Evolutionary conservation across 257 asterid genomes (phyloP), one percentile per base, ranked within the genome.

Genomic region (Solanum boliviense): DNA sequence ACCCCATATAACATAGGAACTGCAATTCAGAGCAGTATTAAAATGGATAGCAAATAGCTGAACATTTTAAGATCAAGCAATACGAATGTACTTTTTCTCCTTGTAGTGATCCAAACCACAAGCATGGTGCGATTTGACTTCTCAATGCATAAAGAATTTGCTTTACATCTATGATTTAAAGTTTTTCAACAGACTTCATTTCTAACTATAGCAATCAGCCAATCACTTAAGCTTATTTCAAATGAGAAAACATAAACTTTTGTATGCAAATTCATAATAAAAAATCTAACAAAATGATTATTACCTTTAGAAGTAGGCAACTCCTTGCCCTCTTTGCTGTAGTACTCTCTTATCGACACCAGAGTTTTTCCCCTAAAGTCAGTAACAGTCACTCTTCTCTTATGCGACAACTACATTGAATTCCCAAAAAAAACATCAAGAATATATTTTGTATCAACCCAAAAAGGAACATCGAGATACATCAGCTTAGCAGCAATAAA

Each of bases 241-340:
- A 72, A 52, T 3, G 58, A 31, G 31, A 39, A 86, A 29, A 29
- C 35, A 29, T 11, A 23, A 11, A 29, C 7, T 70, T 41, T 4
- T 11, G 67, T 65, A 65, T 38, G 35, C 29, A 60, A 32, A 87
- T 34, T 89, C 73, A 74, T 41, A 70, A 58, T 67, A 13, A 84
- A 86, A 12, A 84, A 72, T 23, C 31, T 23, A 48, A 81, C 10
- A 36, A 78, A 5, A 41, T 67, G 16, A 85, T 18, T 41, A 36
- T 84, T 93, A 97, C 99, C 99, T 94, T 96, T 97, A 85, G 96
- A 86, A 35, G 99, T 39, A 62, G 99, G 99, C 88, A 94, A 95
- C 91, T 96, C 99, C 91, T 94, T 97, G 92, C 96, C 99, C 83
- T 89, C 98, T 90, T 91, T 94, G 70, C 84, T 91, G 93, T 96